These are phyloP conservation scores for Oehlia diaphana DNA, from an alignment of 192 early-diverging fungal species.

Conservation along the genomic window DNA sequence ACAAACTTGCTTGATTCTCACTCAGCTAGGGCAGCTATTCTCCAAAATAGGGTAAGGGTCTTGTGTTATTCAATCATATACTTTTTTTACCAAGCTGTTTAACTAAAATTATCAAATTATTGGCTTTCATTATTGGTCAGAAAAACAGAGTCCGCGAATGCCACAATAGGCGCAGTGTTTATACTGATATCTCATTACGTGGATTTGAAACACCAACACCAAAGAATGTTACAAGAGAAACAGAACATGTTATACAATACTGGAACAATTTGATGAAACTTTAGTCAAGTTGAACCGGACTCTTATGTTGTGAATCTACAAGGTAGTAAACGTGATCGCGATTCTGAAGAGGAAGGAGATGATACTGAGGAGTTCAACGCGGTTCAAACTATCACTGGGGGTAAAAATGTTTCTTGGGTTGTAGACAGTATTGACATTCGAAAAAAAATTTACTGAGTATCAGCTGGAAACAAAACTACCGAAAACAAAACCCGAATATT, in stretches of 20 bases:
- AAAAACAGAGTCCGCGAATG: not conserved
- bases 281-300: constrained; percentile 2
- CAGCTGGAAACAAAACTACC: no score
- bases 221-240: not conserved
- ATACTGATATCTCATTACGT: not conserved
- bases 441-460: no score
- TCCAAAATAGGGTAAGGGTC: not conserved
- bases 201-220: not conserved
- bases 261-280: constrained; percentile 1
- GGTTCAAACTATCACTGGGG: constrained; percentile 15
- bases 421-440: not conserved
- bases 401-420: not conserved
- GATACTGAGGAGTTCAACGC: constrained; percentile 1
- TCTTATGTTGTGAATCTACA: not conserved
- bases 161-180: not conserved
- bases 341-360: constrained; percentile 14
- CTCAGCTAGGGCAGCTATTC: not conserved
- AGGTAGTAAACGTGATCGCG: no score
- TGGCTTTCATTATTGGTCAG: not conserved
- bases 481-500: no score
- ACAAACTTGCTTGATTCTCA: not conserved
- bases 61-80: not conserved
- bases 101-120: not conserved
- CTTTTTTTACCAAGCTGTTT: not conserved
- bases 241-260: not conserved